phyloP scores from a whole-genome alignment of 345 rosid species.

The Geranium rotundifolium region DNA sequence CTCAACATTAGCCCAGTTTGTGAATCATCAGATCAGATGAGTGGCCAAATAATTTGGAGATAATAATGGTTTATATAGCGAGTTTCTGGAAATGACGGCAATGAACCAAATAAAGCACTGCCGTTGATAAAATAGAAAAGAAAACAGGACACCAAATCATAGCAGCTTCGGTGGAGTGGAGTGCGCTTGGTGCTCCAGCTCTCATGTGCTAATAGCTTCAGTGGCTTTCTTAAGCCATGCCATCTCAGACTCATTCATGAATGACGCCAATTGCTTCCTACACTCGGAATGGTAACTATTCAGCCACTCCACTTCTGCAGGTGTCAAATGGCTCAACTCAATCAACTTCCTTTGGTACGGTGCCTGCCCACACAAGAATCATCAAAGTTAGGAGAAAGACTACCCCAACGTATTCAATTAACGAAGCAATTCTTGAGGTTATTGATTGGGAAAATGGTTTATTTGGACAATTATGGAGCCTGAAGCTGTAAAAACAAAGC shows the following conservation, averaged over 20 bases:
- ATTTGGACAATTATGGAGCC: too few relatives aligned
- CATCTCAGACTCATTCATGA: slow-evolving; percentile 53
- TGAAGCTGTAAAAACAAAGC: too few relatives aligned
- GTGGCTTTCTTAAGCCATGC: slow-evolving; percentile 90
- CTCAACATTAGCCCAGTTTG: too few relatives aligned
- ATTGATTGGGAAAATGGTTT: not conserved
- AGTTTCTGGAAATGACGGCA: too few relatives aligned
- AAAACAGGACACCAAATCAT: too few relatives aligned
- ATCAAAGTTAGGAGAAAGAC: not conserved
- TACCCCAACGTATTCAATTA: not conserved
- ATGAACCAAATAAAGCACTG: too few relatives aligned
- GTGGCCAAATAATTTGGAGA: too few relatives aligned
- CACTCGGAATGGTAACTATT: slow-evolving; percentile 70
- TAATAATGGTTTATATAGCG: too few relatives aligned
- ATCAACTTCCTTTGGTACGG: slow-evolving; percentile 89
- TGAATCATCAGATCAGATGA: too few relatives aligned
- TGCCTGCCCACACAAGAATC: slow-evolving; percentile 25
- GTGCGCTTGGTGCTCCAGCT: not conserved
- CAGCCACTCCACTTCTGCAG: slow-evolving; percentile 68
- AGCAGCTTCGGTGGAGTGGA: too few relatives aligned
- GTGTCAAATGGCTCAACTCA: slow-evolving; percentile 35
- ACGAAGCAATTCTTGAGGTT: not conserved
- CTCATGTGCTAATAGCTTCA: slow-evolving; percentile 41
- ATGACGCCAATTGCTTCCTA: slow-evolving; percentile 55
- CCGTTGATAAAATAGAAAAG: too few relatives aligned